Percentiles rank a stretch among this genome's conserved stretches.
Conservation (phyloP, 164 flowering plant species). For the Protea cynaroides region DNA sequence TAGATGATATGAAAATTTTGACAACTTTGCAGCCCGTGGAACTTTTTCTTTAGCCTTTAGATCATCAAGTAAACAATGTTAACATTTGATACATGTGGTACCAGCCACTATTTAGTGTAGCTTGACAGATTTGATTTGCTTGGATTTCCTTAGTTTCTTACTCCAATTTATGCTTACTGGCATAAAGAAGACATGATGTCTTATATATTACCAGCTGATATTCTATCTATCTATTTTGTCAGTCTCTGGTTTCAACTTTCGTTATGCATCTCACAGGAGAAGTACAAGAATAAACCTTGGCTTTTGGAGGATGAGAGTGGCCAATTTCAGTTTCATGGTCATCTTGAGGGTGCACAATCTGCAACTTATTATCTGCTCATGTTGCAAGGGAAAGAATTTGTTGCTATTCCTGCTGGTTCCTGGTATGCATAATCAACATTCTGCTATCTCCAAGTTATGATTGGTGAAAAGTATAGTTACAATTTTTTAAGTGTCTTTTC, state of each 20-base stretch:
- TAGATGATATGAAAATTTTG: too few relatives aligned
- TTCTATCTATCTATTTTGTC: neutral
- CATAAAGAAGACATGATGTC: neutral
- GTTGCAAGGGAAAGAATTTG: constrained; percentile 86
- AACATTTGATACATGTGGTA: too few relatives aligned
- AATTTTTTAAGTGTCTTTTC: neutral
- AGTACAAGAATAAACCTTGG: constrained; percentile 95
- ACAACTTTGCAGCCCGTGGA: too few relatives aligned
- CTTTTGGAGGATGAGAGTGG: constrained; percentile 94
- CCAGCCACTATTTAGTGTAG: too few relatives aligned
- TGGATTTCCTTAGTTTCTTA: neutral
- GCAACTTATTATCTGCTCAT: constrained; percentile 82
- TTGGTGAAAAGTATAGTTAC: neutral
- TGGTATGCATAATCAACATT: constrained; percentile 44
- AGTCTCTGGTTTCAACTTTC: neutral
- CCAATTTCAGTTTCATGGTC: constrained; percentile 83
- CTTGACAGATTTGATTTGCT: too few relatives aligned
- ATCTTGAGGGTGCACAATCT: constrained; percentile 89
- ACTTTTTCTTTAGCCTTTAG: too few relatives aligned
- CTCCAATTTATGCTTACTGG: neutral
- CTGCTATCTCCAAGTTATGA: neutral
- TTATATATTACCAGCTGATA: too few relatives aligned
- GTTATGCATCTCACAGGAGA: constrained; percentile 51
- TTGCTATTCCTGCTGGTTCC: constrained; percentile 95
- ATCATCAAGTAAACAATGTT: too few relatives aligned